These are phyloP conservation scores for Prinsepia uniflora DNA, from an alignment of 306 rosid species.

Conservation along the genomic window DNA sequence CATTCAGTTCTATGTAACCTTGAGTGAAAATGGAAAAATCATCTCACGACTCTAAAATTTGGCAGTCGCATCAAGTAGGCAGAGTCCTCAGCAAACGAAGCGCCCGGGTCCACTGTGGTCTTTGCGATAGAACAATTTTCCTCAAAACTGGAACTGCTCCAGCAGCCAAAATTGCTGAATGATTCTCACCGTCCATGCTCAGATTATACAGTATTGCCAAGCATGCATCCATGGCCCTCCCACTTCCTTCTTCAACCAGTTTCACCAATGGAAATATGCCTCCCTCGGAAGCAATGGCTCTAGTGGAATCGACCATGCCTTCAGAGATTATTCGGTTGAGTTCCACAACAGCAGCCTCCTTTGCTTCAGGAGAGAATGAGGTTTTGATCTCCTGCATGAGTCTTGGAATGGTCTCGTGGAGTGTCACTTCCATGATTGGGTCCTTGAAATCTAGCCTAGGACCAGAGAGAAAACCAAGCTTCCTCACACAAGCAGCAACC, in stretches of 20 bases:
- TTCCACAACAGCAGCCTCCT: slow-evolving; percentile 68
- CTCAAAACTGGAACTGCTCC: slow-evolving; percentile 62
- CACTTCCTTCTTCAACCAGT: slow-evolving; percentile 78
- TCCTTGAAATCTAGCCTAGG: slow-evolving; percentile 21
- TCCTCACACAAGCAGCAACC: slow-evolving; percentile 81
- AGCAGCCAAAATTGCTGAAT: slow-evolving; percentile 60
- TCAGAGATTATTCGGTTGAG: slow-evolving; percentile 76
- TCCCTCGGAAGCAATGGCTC: slow-evolving; percentile 54
- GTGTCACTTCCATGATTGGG: slow-evolving; percentile 70
- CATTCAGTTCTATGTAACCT: not conserved
- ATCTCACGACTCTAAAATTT: not conserved
- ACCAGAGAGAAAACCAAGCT: slow-evolving; percentile 59
- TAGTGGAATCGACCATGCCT: slow-evolving; percentile 61
- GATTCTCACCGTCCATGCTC: slow-evolving; percentile 80
- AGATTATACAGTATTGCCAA: slow-evolving; percentile 65
- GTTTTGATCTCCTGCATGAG: slow-evolving; percentile 63
- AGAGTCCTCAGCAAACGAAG: slow-evolving; percentile 68
- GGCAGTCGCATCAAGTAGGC: slow-evolving; percentile 35
- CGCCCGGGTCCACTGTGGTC: slow-evolving; percentile 71
- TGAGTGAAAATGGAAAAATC: not conserved
- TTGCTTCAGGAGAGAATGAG: slow-evolving; percentile 48
- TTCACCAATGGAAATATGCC: slow-evolving; percentile 58
- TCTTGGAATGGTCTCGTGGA: slow-evolving; percentile 76
- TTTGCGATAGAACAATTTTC: slow-evolving; percentile 55
- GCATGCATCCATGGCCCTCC: slow-evolving; percentile 59